Conservation (phyloP, 768 basidiomycete genomes). For the Serendipita sp. region DNA sequence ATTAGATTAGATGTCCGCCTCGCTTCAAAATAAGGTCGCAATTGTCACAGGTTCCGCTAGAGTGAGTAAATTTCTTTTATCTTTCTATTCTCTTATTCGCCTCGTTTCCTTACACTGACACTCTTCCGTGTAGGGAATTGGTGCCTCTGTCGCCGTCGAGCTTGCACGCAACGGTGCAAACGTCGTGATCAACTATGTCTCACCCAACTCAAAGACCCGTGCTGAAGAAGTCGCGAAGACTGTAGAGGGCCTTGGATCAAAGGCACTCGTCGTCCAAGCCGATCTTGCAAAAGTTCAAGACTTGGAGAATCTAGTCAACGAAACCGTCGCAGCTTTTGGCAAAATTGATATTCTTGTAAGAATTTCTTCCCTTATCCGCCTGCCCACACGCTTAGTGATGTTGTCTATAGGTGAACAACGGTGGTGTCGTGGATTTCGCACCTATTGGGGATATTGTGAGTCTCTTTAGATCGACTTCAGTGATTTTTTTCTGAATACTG, state of each 20-base stretch:
- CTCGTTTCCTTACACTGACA: no score
- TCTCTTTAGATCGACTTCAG: background rate
- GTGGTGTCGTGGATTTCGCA: conserved; percentile 36
- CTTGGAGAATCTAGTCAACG: conserved; percentile 29
- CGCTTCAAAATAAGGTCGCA: no score
- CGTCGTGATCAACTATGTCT: conserved; percentile 41
- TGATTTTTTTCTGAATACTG: no score
- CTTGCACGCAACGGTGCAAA: conserved; percentile 41
- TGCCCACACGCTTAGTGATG: no score
- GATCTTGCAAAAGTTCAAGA: conserved; percentile 35
- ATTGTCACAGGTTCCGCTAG: no score
- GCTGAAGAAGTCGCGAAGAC: conserved; percentile 33
- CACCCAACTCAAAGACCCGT: conserved; percentile 25
- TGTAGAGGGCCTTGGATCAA: conserved; percentile 22
- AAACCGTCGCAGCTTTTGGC: conserved; percentile 32
- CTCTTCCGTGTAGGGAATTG: conserved; percentile 23
- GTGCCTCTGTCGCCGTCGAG: conserved; percentile 35
- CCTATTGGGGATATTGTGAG: conserved; percentile 24
- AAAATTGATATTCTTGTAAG: conserved; percentile 37
- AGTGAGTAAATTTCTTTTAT: no score
- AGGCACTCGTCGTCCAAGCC: conserved; percentile 33
- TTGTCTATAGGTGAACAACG: conserved; percentile 24
- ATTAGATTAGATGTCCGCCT: no score
- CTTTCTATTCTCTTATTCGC: no score
- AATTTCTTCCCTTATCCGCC: no score